Base-by-base conservation (phyloP, 768 basidiomycete genomes). In the Lactifluus pinguis region DNA sequence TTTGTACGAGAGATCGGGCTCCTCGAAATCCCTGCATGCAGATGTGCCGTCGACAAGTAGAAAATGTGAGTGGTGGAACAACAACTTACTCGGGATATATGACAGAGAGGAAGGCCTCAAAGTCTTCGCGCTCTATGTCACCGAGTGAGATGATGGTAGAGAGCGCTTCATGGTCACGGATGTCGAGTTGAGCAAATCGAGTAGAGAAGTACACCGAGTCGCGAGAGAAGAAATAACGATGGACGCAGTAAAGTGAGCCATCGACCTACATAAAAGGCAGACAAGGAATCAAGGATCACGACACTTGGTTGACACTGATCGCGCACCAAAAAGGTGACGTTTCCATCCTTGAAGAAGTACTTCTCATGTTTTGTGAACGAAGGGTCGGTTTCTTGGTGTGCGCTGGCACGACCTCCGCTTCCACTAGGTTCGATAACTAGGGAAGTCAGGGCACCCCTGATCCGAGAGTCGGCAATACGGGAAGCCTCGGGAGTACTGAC, bases 341-440 rank as follows among this genome's bases (percentile, higher is more conserved):
- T 65, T n/a, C 64, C 61, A 30, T 62, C 64, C 6, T 25, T 36
- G 36, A 65, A 59, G 47, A 53, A 65, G 41, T 63, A 65, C 42
- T 45, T 50, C 17, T 32, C n/a, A 15, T 65, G 61, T 19, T 44
- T 56, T 13, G 19, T 15, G 39, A 63, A 61, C 14, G 53, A 15
- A 15, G 15, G 25, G 1, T 55, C 41, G 1, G 19, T 1, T 51
- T 8, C 39, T 15, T 15, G 29, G 21, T 39, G 19, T 4, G 29
- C 29, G 3, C 48, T 45, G 9, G 21, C 25, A n/a, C 15, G 34
- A 39, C 17, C 5, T 5, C 32, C 32, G 9, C 32, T 34, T 5
- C 38, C 19, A 52, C 42, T 17, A 3, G 25, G 29, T 14, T 38
- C n/a, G n/a, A 29, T 34, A n/a, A 6, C 15, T 2, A 30, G 29